phyloP scores from a whole-genome alignment of 257 asterid species.

The Jasminum sambac region DNA sequence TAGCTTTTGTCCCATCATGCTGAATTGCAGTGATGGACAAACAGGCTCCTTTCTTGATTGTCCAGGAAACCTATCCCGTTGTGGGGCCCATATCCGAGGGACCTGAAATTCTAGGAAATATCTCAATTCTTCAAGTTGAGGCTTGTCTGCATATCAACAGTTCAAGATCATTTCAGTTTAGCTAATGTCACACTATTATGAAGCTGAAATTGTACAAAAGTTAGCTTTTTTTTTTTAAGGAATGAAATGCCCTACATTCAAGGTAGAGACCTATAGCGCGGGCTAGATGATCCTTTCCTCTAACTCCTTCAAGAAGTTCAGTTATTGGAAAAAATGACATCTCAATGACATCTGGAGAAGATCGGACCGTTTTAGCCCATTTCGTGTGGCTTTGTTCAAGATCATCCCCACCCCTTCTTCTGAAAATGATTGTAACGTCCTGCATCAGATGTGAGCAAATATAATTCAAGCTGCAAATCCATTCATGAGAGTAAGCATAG shows the following conservation, averaged over 20 bases:
- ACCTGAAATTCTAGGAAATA: constrained; percentile 85
- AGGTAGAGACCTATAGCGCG: constrained; percentile 76
- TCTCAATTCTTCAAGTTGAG: constrained; percentile 81
- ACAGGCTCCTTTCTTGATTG: constrained; percentile 84
- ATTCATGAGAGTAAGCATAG: not conserved
- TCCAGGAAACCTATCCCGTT: constrained; percentile 65
- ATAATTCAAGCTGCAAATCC: not conserved
- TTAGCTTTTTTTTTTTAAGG: too few relatives aligned
- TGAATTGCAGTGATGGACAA: constrained; percentile 76
- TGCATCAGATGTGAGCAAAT: constrained; percentile 34
- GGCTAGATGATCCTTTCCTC: constrained; percentile 63
- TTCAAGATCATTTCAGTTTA: constrained; percentile 16
- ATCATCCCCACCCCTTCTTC: constrained; percentile 93
- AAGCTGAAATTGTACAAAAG: constrained; percentile 10
- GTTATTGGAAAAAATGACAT: constrained; percentile 71
- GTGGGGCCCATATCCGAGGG: constrained; percentile 81
- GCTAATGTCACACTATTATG: not conserved
- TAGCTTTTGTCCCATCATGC: constrained; percentile 92
- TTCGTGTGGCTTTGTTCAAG: constrained; percentile 76
- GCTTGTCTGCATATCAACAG: constrained; percentile 62
- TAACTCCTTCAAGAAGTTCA: constrained; percentile 71
- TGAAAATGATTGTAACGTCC: constrained; percentile 82
- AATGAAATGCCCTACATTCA: constrained; percentile 55
- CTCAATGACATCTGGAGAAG: constrained; percentile 85
- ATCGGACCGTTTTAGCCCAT: constrained; percentile 68